Conservation (phyloP, 108 stramenopile genomes). For the Nitzschia putrida region DNA sequence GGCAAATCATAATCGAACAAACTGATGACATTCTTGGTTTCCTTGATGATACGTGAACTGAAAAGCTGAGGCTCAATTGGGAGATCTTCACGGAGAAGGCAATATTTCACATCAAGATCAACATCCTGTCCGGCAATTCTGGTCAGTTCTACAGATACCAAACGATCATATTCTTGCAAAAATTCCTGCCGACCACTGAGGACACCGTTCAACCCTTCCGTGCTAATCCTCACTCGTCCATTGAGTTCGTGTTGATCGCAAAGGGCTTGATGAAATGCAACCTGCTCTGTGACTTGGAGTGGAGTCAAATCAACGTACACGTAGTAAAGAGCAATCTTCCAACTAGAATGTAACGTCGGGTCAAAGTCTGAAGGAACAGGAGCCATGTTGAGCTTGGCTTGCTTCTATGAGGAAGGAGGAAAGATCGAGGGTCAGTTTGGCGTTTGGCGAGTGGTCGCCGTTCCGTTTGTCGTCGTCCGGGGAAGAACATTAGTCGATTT, state of each 20-base stretch:
- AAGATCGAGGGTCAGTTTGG: too few relatives aligned
- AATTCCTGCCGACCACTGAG: constrained; percentile 47
- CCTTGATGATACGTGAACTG: constrained; percentile 54
- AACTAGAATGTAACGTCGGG: constrained; percentile 2
- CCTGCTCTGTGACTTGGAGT: constrained; percentile 36
- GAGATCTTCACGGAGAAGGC: constrained; percentile 63
- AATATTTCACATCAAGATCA: constrained; percentile 75
- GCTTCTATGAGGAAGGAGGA: too few relatives aligned
- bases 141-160: constrained; percentile 39
- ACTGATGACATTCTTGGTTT: constrained; percentile 72
- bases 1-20: constrained; percentile 44
- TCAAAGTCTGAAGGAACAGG: background rate
- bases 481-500: too few relatives aligned
- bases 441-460: too few relatives aligned
- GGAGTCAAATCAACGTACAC: constrained; percentile 53
- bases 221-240: constrained; percentile 70
- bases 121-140: background rate
- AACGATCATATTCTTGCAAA: constrained; percentile 53
- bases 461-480: too few relatives aligned
- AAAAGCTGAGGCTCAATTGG: constrained; percentile 65
- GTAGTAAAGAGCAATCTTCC: constrained; percentile 72
- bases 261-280: constrained; percentile 46
- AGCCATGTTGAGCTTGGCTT: too few relatives aligned
- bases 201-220: constrained; percentile 85
- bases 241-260: constrained; percentile 47